A percentile compares a stretch with the other conserved stretches of the same genome.
Evolutionary conservation across 1,284 basidiomycete genomes (phyloP).

Genomic region (Irpex lacteus): DNA sequence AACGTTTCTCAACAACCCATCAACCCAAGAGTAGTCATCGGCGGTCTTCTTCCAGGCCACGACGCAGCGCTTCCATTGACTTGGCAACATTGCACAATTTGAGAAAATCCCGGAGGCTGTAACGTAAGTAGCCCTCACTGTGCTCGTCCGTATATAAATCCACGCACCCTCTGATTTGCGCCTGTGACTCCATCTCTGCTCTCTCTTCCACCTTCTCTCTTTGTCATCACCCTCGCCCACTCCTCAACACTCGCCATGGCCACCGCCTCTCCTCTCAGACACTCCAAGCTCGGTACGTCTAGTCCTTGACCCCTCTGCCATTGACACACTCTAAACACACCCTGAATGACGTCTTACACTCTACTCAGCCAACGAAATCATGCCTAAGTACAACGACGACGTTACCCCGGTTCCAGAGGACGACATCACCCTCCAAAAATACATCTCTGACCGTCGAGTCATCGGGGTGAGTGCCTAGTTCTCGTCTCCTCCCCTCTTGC

Average conservation of each 20-base stretch:
- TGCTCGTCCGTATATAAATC: background rate
- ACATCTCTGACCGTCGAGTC: conserved; percentile 76
- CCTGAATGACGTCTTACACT: background rate
- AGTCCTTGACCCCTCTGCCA: background rate
- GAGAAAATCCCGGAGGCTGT: background rate
- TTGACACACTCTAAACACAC: background rate
- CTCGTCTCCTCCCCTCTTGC: background rate
- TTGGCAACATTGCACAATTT: background rate
- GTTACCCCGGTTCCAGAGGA: conserved; percentile 65
- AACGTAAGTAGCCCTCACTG: background rate
- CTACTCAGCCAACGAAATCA: conserved; percentile 21
- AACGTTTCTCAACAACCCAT: background rate
- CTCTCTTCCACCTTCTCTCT: background rate
- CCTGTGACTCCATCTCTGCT: background rate
- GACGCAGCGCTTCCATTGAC: background rate
- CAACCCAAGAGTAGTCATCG: background rate
- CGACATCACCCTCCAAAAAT: conserved; percentile 56
- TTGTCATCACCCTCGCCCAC: background rate
- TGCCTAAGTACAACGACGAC: conserved; percentile 16
- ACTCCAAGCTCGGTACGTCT: background rate
- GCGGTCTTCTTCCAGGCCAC: background rate
- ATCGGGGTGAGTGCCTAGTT: conserved; percentile 56
- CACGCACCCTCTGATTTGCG: background rate
- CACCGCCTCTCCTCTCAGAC: background rate
- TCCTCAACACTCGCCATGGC: background rate